Base-by-base conservation (phyloP, 2,329 filamentous ascomycete genomes). In the Drechslerella coelobrocha region DNA sequence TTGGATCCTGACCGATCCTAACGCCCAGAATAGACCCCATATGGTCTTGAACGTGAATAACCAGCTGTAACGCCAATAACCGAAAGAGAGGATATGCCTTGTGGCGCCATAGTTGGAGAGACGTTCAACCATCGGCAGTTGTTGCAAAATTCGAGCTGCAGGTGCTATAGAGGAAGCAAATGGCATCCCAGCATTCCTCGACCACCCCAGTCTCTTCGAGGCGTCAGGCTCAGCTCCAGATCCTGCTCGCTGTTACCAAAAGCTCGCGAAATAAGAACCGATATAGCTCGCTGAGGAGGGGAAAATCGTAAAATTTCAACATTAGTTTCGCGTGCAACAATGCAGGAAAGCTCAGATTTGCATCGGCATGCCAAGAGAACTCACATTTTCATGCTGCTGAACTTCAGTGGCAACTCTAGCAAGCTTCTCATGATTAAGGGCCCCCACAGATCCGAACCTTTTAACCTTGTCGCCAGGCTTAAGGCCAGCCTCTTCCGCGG, bases 141-240 rank as follows among this genome's bases (percentile, higher is more conserved):
- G 12, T 39, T 10, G 12, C 34, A n/a, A 39, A 39, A 10, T 4
- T 39, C 34, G 34, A 39, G 12, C 34, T 53, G 21, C 9, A 26
- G 39, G 14, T 26, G 31, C 84, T 81, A 96, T 62, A 95, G 75
- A 24, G 91, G 91, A 74, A 96, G 80, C 73, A 97, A 85, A 81
- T 97, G 92, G 78, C 93, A 99, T 60, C 93, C 93, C 76, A 99
- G 81, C 78, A 95, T 81, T 10, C 93, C 94, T 78, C 91, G 84
- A 27, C 94, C 94, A 74, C 93, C 93, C 93, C 94, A 99, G 77
- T 92, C 84, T 47, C 86, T 85, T 75, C 86, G 84, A 57, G 93
- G 93, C 51, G 83, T 90, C 73, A 99, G 80, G 8, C 56, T 68
- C 21, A 75, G 51, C 14, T 69, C 47, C 61, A 73, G 23, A 63